Evolutionary conservation across 2,329 filamentous ascomycete species (phyloP).

Genomic region (Cercospora brassicicola): DNA sequence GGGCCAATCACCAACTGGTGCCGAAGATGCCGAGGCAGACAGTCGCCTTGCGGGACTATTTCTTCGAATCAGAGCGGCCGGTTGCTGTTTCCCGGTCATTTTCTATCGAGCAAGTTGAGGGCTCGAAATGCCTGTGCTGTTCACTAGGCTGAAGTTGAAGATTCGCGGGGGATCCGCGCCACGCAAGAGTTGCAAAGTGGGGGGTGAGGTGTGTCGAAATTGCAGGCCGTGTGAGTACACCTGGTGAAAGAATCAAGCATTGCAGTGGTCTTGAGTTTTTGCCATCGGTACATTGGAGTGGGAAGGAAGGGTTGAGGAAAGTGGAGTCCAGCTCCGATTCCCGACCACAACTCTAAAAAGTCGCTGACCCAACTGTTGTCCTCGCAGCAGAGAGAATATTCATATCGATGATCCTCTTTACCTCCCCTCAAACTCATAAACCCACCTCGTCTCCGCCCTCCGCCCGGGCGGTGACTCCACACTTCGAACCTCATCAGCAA

Average conservation of each 20-base stretch:
- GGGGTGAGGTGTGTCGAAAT: neutral
- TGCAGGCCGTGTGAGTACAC: neutral
- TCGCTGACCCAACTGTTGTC: neutral
- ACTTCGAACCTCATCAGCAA: neutral
- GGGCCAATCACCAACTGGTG: neutral
- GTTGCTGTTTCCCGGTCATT: neutral
- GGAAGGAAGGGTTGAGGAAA: neutral
- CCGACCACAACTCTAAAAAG: neutral
- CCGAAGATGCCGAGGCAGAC: neutral
- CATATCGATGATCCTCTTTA: neutral
- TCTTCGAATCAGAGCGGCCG: neutral
- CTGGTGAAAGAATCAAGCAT: neutral
- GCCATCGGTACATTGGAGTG: neutral
- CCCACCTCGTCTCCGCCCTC: slow-evolving; percentile 36
- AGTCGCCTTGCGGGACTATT: neutral
- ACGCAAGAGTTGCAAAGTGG: neutral
- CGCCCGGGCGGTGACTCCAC: neutral
- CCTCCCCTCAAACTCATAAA: slow-evolving; percentile 24
- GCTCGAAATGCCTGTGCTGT: neutral
- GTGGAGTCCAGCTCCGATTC: neutral
- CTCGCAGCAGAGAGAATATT: neutral
- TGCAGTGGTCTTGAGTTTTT: neutral
- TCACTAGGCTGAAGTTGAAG: neutral
- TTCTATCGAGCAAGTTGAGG: neutral
- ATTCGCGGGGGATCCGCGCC: neutral